Evolutionary conservation across 108 stramenopile genomes (phyloP).

Genomic region (Bacterosira constricta): DNA sequence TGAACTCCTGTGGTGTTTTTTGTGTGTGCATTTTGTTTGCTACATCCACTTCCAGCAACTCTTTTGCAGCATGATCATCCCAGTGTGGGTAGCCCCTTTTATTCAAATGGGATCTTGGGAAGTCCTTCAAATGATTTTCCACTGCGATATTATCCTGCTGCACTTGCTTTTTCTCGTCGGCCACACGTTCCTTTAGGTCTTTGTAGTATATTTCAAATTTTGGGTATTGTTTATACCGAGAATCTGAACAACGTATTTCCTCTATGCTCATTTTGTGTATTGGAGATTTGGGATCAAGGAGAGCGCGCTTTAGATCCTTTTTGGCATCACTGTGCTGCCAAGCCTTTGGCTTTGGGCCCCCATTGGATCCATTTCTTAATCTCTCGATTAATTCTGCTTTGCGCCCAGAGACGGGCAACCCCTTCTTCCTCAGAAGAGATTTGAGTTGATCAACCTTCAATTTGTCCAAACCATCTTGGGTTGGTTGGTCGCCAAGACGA

Average conservation of each 20-base stretch:
- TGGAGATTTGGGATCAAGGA: slow-evolving; percentile 8
- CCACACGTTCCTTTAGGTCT: slow-evolving; percentile 6
- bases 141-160: background rate
- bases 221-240: slow-evolving; percentile 15
- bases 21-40: background rate
- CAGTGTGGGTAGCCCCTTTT: slow-evolving; percentile 3
- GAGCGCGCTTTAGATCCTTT: slow-evolving; percentile 18
- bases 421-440: slow-evolving; percentile 1
- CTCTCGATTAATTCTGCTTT: slow-evolving; percentile 3
- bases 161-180: background rate
- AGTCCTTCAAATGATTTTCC: background rate
- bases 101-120: background rate
- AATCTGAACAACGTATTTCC: background rate
- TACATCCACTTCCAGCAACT: background rate
- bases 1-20: background rate
- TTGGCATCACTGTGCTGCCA: slow-evolving; percentile 30
- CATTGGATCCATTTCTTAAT: background rate
- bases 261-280: slow-evolving; percentile 19
- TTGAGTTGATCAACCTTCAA: background rate
- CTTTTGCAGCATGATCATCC: background rate
- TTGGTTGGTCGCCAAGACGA: no score
- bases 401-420: background rate
- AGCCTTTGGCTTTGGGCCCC: background rate
- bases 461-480: no score
- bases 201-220: slow-evolving; percentile 13